Evolutionary conservation across 73 alveolate species (phyloP).

Genomic region (Tetrahymena elliotti): DNA sequence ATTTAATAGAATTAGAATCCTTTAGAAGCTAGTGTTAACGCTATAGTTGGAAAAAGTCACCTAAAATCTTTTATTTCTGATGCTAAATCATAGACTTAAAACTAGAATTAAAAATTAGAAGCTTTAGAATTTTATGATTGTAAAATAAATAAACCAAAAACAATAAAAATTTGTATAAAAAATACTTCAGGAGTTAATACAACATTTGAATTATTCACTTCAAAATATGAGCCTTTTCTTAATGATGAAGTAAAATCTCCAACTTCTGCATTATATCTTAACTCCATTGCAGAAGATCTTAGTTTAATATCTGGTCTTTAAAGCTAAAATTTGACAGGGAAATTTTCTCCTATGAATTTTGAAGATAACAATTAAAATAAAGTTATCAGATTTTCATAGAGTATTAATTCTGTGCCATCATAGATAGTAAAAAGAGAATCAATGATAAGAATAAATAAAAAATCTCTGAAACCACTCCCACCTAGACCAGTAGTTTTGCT

Average conservation of each 20-base stretch:
- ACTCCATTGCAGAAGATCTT: conserved; percentile 15
- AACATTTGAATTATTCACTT: conserved; percentile 8
- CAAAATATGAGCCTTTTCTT: conserved; percentile 19
- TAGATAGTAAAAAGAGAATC: conserved; percentile 22
- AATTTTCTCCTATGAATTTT: neutral
- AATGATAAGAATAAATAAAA: neutral
- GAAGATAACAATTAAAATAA: neutral
- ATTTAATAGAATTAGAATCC: neutral
- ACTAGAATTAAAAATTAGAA: conserved; percentile 41
- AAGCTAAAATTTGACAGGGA: neutral
- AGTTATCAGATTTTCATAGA: neutral
- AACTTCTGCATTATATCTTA: neutral
- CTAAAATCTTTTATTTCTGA: conserved; percentile 17
- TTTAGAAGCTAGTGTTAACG: conserved; percentile 19
- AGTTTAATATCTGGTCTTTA: neutral
- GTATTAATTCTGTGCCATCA: conserved; percentile 30
- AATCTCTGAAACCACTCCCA: neutral
- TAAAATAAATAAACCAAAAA: conserved; percentile 56
- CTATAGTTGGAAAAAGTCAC: conserved; percentile 17
- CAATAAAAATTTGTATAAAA: conserved; percentile 56
- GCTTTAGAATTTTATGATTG: conserved; percentile 59
- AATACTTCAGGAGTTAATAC: conserved; percentile 81
- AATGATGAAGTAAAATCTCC: conserved; percentile 15
- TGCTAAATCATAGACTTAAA: conserved; percentile 15
- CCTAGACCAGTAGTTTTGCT: conserved; percentile 39